Evolutionary conservation across 352 stramenopile species (phyloP).

Genomic region (Aphanomyces stellatus): DNA sequence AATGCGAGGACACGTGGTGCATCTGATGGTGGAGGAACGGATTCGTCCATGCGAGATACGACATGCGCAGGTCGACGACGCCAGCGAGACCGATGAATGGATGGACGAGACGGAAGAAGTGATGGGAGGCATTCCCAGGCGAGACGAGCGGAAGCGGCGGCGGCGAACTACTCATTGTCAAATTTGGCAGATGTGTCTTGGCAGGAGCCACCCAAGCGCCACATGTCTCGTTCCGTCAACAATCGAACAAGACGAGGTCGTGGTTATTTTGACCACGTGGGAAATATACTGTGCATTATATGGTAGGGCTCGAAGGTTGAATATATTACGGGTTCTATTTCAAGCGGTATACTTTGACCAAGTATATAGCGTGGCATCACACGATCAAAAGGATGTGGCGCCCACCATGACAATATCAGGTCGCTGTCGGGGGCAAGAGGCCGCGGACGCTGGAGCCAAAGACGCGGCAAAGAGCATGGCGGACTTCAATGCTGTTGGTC

Average conservation of each 20-base stretch:
- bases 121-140: constrained; percentile 6
- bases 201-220: too few relatives aligned
- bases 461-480: constrained; percentile 45
- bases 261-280: too few relatives aligned
- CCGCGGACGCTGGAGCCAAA: constrained; percentile 54
- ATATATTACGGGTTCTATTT: too few relatives aligned
- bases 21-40: background rate
- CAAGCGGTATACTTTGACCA: too few relatives aligned
- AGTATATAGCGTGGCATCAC: too few relatives aligned
- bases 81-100: constrained; percentile 8
- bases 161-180: too few relatives aligned
- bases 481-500: constrained; percentile 53
- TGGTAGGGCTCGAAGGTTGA: too few relatives aligned
- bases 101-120: constrained; percentile 11
- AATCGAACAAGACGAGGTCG: too few relatives aligned
- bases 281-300: too few relatives aligned
- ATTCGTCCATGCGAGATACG: background rate
- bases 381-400: background rate
- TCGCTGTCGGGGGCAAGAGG: constrained; percentile 33
- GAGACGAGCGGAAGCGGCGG: background rate
- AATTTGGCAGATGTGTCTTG: too few relatives aligned
- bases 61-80: constrained; percentile 5
- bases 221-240: too few relatives aligned
- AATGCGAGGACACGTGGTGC: constrained; percentile 3
- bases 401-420: background rate